Evolutionary conservation across 345 rosid genomes (phyloP).

Genomic region (Odontarrhena argentea): DNA sequence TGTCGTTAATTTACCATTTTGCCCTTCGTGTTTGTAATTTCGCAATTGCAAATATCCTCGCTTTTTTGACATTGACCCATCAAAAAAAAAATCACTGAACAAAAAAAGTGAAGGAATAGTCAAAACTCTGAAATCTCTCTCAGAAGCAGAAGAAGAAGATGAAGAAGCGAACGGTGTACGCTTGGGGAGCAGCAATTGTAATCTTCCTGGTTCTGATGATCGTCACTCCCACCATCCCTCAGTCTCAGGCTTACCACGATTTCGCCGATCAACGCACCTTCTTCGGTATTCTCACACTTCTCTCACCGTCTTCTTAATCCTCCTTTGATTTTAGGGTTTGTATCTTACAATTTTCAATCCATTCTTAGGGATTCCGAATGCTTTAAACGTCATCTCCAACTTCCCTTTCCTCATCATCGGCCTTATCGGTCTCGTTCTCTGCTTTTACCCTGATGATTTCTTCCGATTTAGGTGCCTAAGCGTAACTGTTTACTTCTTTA

Average conservation of each 20-base stretch:
- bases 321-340: conserved; percentile 6
- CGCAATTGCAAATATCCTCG: not conserved
- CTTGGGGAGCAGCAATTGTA: conserved; percentile 67
- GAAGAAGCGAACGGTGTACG: conserved; percentile 56
- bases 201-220: conserved; percentile 79
- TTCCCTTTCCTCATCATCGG: conserved; percentile 93
- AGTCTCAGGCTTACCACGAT: conserved; percentile 76
- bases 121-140: conserved; percentile 36
- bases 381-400: conserved; percentile 79
- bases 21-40: not conserved
- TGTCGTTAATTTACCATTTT: not conserved
- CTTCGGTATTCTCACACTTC: conserved; percentile 52
- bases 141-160: conserved; percentile 38
- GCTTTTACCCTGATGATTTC: conserved; percentile 66
- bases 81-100: not conserved
- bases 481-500: conserved; percentile 6
- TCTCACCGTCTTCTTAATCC: conserved; percentile 8
- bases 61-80: conserved; percentile 3
- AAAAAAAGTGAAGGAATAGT: conserved; percentile 6
- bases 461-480: conserved; percentile 63
- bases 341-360: not conserved
- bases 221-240: conserved; percentile 87
- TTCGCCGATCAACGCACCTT: conserved; percentile 88
- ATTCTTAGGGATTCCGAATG: conserved; percentile 83
- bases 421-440: conserved; percentile 73